Evolutionary conservation across 805 yeast species (phyloP).

Genomic region (Saturnispora diversa): DNA sequence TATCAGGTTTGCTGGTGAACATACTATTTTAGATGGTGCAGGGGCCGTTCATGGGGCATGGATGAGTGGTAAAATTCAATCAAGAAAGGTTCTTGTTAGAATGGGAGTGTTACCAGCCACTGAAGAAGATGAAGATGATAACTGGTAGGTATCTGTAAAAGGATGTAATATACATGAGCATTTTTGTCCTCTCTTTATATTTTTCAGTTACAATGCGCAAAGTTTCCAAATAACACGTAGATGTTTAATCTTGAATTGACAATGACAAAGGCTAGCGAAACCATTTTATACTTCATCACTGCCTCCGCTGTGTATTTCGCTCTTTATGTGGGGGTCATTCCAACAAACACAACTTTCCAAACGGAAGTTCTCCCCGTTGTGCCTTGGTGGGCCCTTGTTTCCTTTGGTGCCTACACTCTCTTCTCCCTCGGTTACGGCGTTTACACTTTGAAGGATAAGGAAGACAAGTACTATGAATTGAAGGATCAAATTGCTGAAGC

Average conservation of each 20-base stretch:
- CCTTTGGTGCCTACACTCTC: slow-evolving; percentile 63
- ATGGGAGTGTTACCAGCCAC: slow-evolving; percentile 18
- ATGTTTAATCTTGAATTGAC: background rate
- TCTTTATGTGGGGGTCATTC: slow-evolving; percentile 44
- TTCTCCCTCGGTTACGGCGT: slow-evolving; percentile 65
- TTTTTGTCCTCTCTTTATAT: background rate
- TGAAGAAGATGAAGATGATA: slow-evolving; percentile 33
- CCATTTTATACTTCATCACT: slow-evolving; percentile 39
- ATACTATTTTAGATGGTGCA: slow-evolving; percentile 75
- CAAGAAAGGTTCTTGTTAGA: slow-evolving; percentile 19
- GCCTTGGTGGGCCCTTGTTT: slow-evolving; percentile 63
- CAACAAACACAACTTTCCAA: slow-evolving; percentile 41
- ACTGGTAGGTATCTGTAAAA: slow-evolving; percentile 10
- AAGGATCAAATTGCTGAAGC: slow-evolving; percentile 55
- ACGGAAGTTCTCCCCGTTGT: slow-evolving; percentile 53
- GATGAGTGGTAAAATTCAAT: slow-evolving; percentile 46
- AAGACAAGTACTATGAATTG: slow-evolving; percentile 56
- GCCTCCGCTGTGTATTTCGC: slow-evolving; percentile 47
- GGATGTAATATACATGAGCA: background rate
- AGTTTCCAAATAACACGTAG: slow-evolving; percentile 1
- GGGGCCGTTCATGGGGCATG: slow-evolving; percentile 94
- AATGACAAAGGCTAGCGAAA: slow-evolving; percentile 66
- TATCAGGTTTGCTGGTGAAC: slow-evolving; percentile 86
- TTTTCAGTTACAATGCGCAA: background rate
- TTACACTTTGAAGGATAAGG: slow-evolving; percentile 61